Percentiles rank a stretch among this genome's conserved stretches.
Conservation (phyloP, 2,329 filamentous ascomycete species). For the Mycogone perniciosa region DNA sequence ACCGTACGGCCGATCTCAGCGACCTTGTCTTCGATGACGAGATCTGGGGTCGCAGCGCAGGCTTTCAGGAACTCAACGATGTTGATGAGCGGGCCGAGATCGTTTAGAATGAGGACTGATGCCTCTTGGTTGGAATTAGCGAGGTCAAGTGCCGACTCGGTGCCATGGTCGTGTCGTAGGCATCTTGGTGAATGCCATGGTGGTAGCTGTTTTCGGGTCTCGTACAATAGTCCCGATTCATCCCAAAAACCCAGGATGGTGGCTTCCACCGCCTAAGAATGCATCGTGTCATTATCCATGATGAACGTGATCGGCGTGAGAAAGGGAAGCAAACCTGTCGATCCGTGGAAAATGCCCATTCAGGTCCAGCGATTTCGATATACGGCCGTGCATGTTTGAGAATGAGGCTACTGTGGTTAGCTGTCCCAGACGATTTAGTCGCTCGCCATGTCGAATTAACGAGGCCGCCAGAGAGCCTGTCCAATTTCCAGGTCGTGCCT, state of each 20-base stretch:
- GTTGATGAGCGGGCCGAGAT: constrained; percentile 11
- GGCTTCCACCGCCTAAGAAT: constrained; percentile 9
- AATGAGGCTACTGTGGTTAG: constrained; percentile 12
- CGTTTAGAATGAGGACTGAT: constrained; percentile 10
- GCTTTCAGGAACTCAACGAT: constrained; percentile 13
- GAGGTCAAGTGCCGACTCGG: constrained; percentile 8
- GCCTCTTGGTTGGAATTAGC: constrained; percentile 10
- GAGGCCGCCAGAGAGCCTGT: constrained; percentile 13
- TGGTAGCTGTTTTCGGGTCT: constrained; percentile 1
- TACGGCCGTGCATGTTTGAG: constrained; percentile 17
- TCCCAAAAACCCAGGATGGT: constrained; percentile 9
- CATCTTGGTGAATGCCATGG: constrained; percentile 10
- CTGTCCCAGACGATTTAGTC: constrained; percentile 6
- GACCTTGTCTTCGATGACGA: constrained; percentile 1
- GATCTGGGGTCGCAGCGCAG: background rate
- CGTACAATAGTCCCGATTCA: constrained; percentile 3
- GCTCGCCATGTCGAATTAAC: constrained; percentile 16
- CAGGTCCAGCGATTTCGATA: constrained; percentile 12
- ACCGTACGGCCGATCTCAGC: constrained; percentile 8
- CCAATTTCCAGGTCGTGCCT: constrained; percentile 8
- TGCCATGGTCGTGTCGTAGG: constrained; percentile 13
- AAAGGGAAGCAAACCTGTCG: constrained; percentile 8
- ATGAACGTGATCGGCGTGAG: background rate
- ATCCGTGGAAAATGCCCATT: constrained; percentile 12
- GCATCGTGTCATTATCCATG: background rate